Evolutionary conservation across 345 rosid species (phyloP).

Genomic region (Populus pruinosa): DNA sequence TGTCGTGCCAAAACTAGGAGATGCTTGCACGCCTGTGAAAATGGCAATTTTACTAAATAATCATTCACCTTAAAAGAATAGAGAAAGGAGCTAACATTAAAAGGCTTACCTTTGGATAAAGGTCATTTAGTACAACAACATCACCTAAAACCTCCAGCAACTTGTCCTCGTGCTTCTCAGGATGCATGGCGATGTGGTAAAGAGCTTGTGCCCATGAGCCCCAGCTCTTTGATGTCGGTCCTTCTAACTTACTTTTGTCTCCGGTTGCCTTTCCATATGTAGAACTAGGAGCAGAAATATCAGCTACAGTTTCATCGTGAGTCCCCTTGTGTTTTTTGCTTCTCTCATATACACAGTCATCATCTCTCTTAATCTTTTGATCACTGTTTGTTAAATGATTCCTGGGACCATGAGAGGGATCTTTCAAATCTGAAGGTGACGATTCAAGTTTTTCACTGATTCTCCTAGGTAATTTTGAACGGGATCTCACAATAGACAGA

Average conservation of each 20-base stretch:
- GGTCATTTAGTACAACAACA: constrained; percentile 70
- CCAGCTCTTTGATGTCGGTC: constrained; percentile 44
- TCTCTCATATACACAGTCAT: constrained; percentile 28
- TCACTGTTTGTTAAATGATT: constrained; percentile 19
- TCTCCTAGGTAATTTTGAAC: constrained; percentile 30
- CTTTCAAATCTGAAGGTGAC: constrained; percentile 15
- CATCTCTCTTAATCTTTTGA: constrained; percentile 45
- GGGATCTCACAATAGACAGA: constrained; percentile 42
- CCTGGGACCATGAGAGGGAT: constrained; percentile 19
- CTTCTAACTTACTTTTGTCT: constrained; percentile 25
- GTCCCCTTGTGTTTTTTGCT: constrained; percentile 56
- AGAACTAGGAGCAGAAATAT: constrained; percentile 15
- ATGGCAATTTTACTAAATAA: background rate
- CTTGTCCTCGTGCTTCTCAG: constrained; percentile 56
- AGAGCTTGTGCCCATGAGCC: constrained; percentile 82
- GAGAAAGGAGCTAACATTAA: background rate
- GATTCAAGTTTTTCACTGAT: constrained; percentile 15
- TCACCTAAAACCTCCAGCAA: constrained; percentile 58
- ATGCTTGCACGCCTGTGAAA: constrained; percentile 70
- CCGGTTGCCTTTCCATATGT: constrained; percentile 15
- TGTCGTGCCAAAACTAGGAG: constrained; percentile 60
- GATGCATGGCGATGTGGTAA: constrained; percentile 63
- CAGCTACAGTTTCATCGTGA: constrained; percentile 23
- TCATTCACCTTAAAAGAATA: constrained; percentile 5
- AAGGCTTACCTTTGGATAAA: constrained; percentile 67